A percentile compares a stretch with the other conserved stretches of the same genome.
Conservation (phyloP, 805 yeast species). For the Spencermartinsiella europaea region DNA sequence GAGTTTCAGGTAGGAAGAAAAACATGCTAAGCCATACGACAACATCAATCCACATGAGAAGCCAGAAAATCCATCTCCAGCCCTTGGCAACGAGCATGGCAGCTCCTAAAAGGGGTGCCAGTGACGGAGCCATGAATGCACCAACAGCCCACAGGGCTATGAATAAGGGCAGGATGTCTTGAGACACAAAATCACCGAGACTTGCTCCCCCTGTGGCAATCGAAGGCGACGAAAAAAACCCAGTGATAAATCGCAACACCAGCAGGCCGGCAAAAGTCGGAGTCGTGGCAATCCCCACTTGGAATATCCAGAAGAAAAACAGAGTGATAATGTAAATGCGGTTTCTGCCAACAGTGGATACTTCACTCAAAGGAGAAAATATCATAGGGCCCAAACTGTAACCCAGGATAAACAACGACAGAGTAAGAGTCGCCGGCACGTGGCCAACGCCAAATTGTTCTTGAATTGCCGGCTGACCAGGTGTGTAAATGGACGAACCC, state of each 20-base stretch:
- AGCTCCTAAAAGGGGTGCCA: constrained; percentile 55
- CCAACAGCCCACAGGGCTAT: constrained; percentile 50
- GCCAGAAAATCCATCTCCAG: constrained; percentile 57
- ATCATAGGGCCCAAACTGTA: constrained; percentile 53
- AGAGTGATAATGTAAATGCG: constrained; percentile 44
- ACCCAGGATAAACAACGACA: constrained; percentile 49
- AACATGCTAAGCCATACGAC: constrained; percentile 31
- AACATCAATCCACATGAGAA: constrained; percentile 35
- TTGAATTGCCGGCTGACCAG: constrained; percentile 27
- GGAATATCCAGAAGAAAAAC: constrained; percentile 44
- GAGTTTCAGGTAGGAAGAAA: constrained; percentile 6
- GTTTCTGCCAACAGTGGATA: constrained; percentile 48
- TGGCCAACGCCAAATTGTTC: constrained; percentile 39
- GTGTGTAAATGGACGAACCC: constrained; percentile 48
- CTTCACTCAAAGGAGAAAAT: constrained; percentile 51
- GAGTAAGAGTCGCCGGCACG: constrained; percentile 43
- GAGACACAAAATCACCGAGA: constrained; percentile 43
- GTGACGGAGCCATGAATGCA: constrained; percentile 48
- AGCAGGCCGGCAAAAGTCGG: constrained; percentile 46
- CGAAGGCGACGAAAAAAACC: constrained; percentile 76
- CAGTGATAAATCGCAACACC: constrained; percentile 60
- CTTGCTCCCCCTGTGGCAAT: constrained; percentile 77
- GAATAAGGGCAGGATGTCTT: constrained; percentile 38
- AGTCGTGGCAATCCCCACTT: constrained; percentile 49
- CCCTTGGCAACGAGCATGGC: constrained; percentile 41